These are phyloP conservation scores for Triticum timopheevii DNA, from an alignment of 176 grass and related monocot genomes.

Conservation along the genomic window DNA sequence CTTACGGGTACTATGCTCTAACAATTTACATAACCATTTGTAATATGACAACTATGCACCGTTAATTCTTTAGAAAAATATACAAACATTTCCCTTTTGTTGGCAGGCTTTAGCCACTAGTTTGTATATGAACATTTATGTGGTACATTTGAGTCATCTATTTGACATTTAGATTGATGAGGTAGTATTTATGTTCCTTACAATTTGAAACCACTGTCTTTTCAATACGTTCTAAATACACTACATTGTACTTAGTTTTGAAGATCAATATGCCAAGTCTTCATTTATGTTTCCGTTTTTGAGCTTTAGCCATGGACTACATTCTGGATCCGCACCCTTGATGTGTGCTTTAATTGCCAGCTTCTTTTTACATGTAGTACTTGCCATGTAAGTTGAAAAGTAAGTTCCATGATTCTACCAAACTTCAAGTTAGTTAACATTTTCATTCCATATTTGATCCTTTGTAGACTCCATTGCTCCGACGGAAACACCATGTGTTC, in stretches of 20 bases:
- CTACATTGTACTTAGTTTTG: background rate
- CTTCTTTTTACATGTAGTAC: slow-evolving; percentile 57
- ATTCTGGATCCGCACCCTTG: slow-evolving; percentile 50
- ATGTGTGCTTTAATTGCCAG: slow-evolving; percentile 56
- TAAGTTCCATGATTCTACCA: background rate
- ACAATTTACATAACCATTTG: too few species aligned
- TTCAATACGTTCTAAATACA: background rate
- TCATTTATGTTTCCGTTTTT: slow-evolving; percentile 34
- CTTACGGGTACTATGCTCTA: too few species aligned
- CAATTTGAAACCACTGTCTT: background rate
- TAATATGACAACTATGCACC: too few species aligned
- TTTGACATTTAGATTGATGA: slow-evolving; percentile 79
- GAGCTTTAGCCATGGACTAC: slow-evolving; percentile 63
- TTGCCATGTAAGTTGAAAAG: too few species aligned
- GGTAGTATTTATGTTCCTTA: slow-evolving; percentile 21
- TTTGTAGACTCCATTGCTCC: slow-evolving; percentile 56
- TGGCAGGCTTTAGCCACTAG: slow-evolving; percentile 54
- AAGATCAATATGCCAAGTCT: slow-evolving; percentile 75
- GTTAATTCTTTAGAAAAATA: too few species aligned
- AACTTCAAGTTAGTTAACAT: background rate
- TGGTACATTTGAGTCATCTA: slow-evolving; percentile 68
- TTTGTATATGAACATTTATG: slow-evolving; percentile 79
- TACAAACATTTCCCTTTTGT: background rate
- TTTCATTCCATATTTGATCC: background rate
- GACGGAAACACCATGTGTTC: slow-evolving; percentile 69